Percentiles rank a stretch among this genome's conserved stretches.
phyloP scores from a whole-genome alignment of 805 yeast genomes.

The Groenewaldozyma tartarivorans region DNA sequence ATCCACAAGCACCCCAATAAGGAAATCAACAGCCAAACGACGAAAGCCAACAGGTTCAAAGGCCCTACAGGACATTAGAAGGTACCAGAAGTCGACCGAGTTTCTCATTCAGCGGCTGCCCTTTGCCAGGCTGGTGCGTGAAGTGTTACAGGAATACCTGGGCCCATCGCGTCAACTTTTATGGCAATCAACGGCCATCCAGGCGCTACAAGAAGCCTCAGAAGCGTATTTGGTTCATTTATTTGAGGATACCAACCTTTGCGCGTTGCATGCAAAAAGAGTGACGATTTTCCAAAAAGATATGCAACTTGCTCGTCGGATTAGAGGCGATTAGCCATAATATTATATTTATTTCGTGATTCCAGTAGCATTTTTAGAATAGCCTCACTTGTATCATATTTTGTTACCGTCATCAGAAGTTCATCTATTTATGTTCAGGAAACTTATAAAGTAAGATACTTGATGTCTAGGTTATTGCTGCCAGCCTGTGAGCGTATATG shows the following conservation, averaged over 20 bases:
- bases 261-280: constrained; percentile 92
- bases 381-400: too few relatives aligned
- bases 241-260: constrained; percentile 83
- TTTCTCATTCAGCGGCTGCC: constrained; percentile 92
- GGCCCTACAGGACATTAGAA: constrained; percentile 93
- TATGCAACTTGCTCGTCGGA: constrained; percentile 93
- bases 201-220: constrained; percentile 92
- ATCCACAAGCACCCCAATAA: not conserved
- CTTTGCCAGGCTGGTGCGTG: constrained; percentile 94
- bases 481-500: too few relatives aligned
- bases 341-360: too few relatives aligned
- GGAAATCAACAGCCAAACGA: not conserved
- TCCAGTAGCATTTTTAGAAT: too few relatives aligned
- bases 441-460: too few relatives aligned
- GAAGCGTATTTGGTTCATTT: constrained; percentile 82
- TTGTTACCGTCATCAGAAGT: too few relatives aligned
- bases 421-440: too few relatives aligned
- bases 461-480: too few relatives aligned
- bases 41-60: constrained; percentile 74
- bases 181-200: constrained; percentile 95
- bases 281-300: constrained; percentile 89
- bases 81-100: constrained; percentile 95
- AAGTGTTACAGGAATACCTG: constrained; percentile 55
- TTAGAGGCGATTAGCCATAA: constrained; percentile 67
- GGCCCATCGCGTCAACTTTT: constrained; percentile 49